Evolutionary conservation across 2,329 filamentous ascomycete species (phyloP).

Genomic region (Xylaria sp.): DNA sequence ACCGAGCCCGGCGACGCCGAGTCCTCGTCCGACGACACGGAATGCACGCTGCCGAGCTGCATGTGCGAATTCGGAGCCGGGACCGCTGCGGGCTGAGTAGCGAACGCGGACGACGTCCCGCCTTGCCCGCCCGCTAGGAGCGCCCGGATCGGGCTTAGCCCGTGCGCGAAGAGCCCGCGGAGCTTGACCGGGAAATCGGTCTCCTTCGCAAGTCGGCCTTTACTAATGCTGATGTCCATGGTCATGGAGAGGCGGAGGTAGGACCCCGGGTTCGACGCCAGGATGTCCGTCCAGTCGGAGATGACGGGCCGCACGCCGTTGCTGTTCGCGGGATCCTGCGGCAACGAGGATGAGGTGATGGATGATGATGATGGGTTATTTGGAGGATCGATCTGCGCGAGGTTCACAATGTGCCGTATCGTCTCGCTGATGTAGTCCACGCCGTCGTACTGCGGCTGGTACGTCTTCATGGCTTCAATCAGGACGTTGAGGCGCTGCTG

Average conservation of each 20-base stretch:
- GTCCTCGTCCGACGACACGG: conserved; percentile 47
- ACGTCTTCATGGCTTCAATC: conserved; percentile 59
- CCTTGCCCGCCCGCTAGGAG: conserved; percentile 44
- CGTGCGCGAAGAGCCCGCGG: conserved; percentile 53
- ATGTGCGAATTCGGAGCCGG: conserved; percentile 33
- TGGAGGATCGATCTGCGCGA: conserved; percentile 53
- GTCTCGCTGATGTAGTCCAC: conserved; percentile 59
- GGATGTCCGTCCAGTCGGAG: conserved; percentile 57
- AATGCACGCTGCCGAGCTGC: conserved; percentile 45
- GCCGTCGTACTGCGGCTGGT: conserved; percentile 59
- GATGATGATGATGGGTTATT: conserved; percentile 35
- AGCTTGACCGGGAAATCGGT: conserved; percentile 56
- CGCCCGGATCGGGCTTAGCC: conserved; percentile 52
- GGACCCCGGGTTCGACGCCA: conserved; percentile 54
- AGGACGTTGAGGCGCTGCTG: conserved; percentile 58
- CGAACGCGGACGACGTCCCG: not conserved
- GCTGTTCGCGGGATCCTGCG: conserved; percentile 9
- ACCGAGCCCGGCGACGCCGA: conserved; percentile 44
- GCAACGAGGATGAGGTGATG: not conserved
- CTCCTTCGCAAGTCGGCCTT: conserved; percentile 55
- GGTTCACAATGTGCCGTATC: conserved; percentile 56
- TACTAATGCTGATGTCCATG: conserved; percentile 57
- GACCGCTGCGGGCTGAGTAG: conserved; percentile 5
- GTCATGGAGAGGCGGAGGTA: conserved; percentile 58
- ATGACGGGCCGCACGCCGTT: conserved; percentile 44